Base-by-base conservation (phyloP, 305 asterid genomes). In the Rubia balearica region DNA sequence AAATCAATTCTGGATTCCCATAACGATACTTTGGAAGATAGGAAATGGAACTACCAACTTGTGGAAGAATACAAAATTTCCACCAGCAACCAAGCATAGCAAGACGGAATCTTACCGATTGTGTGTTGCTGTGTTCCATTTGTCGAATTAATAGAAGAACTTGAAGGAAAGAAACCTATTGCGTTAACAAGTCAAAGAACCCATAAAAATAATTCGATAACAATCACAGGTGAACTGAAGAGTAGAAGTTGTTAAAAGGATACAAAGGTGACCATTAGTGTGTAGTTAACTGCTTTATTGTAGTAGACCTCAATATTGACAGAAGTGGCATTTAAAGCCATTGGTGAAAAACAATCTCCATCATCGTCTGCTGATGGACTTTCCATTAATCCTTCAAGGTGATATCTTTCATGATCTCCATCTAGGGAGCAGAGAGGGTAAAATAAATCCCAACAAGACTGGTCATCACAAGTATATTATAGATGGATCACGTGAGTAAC, bases 241-340 rank as follows among this genome's bases (percentile, higher is more conserved):
- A 73, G 66, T 49, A 56, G 75, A 55, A 38, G 73, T 49, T 68
- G 45, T 74, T 66, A 73, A 83, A 53, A 93, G 98, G 99, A 95
- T 95, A 95, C 99, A 87, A 95, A 91, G 80, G 99, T 95, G 81
- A 92, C 96, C 98, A 92, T 87, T 92, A 95, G 79, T 48, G 98
- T 90, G 86, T 95, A 95, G 82, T 95, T 92, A 59, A 95, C 95
- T 61, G 98, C 98, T 86, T 95, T 95, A 68, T 85, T 92, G 83
- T 95, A 95, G 87, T 91, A 95, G 77, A 92, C 86, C 72, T 95
- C 98, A 62, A 87, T 81, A 76, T 92, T 89, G 85, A 95, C 80
- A 27, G 98, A 95, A 75, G 98, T 88, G 30, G 98, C 97, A 84
- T 92, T 95, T 73, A 95, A 74, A 73, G 81, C 86, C 88, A 95